Evolutionary conservation across 2,329 filamentous ascomycete genomes (phyloP).

Genomic region (Talaromyces sp.): DNA sequence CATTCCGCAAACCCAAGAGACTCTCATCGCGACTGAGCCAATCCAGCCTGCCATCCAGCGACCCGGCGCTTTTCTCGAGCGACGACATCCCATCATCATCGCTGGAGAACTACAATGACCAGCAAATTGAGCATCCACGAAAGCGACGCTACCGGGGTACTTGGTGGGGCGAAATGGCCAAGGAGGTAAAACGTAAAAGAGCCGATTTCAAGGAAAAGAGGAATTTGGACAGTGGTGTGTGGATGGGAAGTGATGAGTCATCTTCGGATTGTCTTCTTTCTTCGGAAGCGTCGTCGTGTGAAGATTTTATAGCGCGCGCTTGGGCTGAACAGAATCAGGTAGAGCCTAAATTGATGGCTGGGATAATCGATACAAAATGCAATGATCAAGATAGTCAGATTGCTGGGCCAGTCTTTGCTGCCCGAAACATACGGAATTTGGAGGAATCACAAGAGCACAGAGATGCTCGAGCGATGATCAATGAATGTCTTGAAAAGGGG

Average conservation of each 20-base stretch:
- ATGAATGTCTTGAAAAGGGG: slow-evolving; percentile 43
- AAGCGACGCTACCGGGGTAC: slow-evolving; percentile 46
- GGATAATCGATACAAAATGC: neutral
- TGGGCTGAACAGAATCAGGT: slow-evolving; percentile 11
- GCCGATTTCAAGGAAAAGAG: slow-evolving; percentile 44
- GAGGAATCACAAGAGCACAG: slow-evolving; percentile 37
- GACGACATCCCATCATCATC: slow-evolving; percentile 47
- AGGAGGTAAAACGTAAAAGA: slow-evolving; percentile 38
- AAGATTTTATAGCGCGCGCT: slow-evolving; percentile 27
- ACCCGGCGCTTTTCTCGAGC: slow-evolving; percentile 48
- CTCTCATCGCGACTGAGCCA: slow-evolving; percentile 29
- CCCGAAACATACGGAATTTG: slow-evolving; percentile 21
- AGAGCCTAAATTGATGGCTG: neutral
- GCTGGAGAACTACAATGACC: slow-evolving; percentile 41
- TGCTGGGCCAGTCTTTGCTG: slow-evolving; percentile 16
- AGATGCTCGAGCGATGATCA: slow-evolving; percentile 36
- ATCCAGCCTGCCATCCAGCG: slow-evolving; percentile 41
- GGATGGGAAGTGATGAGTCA: slow-evolving; percentile 48
- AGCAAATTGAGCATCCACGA: slow-evolving; percentile 10
- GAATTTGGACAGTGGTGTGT: slow-evolving; percentile 47
- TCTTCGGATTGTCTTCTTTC: slow-evolving; percentile 32
- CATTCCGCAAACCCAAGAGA: slow-evolving; percentile 20
- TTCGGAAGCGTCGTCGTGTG: slow-evolving; percentile 35
- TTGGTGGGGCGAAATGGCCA: slow-evolving; percentile 43
- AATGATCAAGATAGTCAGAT: neutral